Conservation (phyloP, 2,329 filamentous ascomycete genomes). For the Penicillium sp. region DNA sequence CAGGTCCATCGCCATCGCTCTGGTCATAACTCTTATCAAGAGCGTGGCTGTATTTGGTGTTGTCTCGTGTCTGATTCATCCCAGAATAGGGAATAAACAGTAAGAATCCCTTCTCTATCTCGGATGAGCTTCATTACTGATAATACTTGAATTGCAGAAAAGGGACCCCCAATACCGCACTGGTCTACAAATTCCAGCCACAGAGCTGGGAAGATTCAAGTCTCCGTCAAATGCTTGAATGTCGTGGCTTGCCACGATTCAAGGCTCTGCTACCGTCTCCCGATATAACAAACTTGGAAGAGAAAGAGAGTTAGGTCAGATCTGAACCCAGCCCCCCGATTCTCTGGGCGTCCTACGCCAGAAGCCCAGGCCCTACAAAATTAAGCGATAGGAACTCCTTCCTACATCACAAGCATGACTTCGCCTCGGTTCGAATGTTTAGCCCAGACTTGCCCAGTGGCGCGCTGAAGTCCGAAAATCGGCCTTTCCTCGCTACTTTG, state of each 20-base stretch:
- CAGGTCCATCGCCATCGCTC: background rate
- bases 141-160: background rate
- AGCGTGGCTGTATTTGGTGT: no score
- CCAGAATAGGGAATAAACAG: background rate
- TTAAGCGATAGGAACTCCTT: background rate
- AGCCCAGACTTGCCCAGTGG: no score
- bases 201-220: background rate
- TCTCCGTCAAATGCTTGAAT: background rate
- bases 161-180: no score
- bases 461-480: no score
- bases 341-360: background rate
- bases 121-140: background rate
- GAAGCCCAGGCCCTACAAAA: background rate
- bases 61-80: background rate
- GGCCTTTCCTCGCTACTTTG: no score
- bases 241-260: background rate
- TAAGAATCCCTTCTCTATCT: background rate
- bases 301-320: no score
- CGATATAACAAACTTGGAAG: no score
- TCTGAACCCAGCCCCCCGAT: fast-evolving
- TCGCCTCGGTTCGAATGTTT: no score
- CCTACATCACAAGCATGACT: background rate
- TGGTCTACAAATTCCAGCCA: no score
- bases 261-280: background rate
- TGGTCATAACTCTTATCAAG: no score